These are phyloP conservation scores for Sporothrix phasma DNA, from an alignment of 2,329 filamentous ascomycete genomes.

Conservation along the genomic window DNA sequence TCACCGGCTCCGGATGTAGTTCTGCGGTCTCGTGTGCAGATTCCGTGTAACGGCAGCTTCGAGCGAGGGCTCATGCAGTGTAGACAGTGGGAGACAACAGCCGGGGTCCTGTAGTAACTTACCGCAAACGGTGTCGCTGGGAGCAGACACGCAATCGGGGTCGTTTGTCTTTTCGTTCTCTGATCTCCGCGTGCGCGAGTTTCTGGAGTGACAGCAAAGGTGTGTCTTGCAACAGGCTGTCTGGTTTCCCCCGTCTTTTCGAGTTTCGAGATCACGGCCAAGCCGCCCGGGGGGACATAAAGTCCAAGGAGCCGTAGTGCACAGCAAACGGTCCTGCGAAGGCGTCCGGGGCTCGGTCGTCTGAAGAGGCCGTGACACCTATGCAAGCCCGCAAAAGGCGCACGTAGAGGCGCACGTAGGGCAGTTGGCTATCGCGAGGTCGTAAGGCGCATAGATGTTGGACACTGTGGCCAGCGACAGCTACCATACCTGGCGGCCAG, in stretches of 20 bases:
- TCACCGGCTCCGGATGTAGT: neutral
- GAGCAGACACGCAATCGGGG: neutral
- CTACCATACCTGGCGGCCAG: neutral
- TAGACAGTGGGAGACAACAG: neutral
- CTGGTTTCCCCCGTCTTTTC: neutral
- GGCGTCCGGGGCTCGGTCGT: neutral
- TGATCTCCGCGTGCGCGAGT: neutral
- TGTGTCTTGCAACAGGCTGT: neutral
- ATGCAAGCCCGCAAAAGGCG: neutral
- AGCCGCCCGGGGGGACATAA: neutral
- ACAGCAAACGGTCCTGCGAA: neutral
- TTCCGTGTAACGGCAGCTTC: neutral
- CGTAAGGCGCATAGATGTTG: neutral
- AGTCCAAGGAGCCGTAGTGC: neutral
- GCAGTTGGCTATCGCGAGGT: neutral
- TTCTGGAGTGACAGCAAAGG: neutral
- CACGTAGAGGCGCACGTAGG: neutral
- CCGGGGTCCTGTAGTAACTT: neutral
- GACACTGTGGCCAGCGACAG: neutral
- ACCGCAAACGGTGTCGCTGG: neutral
- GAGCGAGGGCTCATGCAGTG: neutral
- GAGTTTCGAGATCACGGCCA: neutral
- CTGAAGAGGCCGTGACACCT: neutral
- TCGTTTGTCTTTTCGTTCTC: neutral
- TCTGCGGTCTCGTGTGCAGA: neutral